These are phyloP conservation scores for Solanum ossicruentum DNA, from an alignment of 257 asterid genomes.

Conservation along the genomic window DNA sequence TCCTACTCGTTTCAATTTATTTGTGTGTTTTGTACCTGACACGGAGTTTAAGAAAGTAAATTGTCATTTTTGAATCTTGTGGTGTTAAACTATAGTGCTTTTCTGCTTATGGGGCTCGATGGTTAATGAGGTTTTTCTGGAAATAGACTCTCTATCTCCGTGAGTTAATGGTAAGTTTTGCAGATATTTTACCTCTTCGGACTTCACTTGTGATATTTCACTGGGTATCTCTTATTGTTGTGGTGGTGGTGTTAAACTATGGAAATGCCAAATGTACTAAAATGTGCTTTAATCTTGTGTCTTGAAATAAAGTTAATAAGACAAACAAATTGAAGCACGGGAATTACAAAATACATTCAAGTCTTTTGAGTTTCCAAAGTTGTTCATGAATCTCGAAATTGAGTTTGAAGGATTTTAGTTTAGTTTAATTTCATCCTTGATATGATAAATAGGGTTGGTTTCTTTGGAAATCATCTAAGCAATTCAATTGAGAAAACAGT, in stretches of 20 bases:
- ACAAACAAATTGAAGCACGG: neutral
- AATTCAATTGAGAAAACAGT: neutral
- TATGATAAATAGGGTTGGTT: neutral
- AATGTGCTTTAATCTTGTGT: too few species aligned
- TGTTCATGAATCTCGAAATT: neutral
- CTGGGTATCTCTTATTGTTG: too few species aligned
- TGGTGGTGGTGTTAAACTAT: neutral
- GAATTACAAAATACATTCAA: neutral
- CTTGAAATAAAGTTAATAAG: neutral
- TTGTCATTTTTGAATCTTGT: neutral
- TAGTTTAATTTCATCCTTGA: neutral
- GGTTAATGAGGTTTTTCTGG: too few species aligned
- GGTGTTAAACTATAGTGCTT: neutral
- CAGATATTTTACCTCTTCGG: too few species aligned
- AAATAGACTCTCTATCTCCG: too few species aligned
- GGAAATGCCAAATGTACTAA: neutral
- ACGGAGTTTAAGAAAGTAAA: neutral
- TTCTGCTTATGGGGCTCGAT: too few species aligned
- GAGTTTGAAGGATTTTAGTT: neutral
- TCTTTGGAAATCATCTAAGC: neutral
- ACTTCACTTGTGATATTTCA: too few species aligned
- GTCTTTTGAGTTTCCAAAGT: neutral
- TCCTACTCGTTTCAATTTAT: neutral
- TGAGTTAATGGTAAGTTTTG: too few species aligned
- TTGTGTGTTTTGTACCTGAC: neutral